These are phyloP conservation scores for Stropharia rugosoannulata DNA, from an alignment of 768 basidiomycete species.

Conservation along the genomic window DNA sequence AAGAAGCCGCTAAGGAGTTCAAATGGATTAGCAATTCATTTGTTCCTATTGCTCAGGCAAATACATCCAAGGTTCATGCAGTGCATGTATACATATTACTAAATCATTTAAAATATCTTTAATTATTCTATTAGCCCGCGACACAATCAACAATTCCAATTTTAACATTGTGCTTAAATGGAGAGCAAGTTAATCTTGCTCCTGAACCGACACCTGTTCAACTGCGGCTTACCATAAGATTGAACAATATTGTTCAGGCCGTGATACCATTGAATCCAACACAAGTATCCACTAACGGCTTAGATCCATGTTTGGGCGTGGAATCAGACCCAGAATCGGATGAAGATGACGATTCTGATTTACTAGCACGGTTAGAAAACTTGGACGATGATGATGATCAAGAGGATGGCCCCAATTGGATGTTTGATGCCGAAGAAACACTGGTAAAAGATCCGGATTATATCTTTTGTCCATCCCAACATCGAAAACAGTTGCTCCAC, in stretches of 20 bases:
- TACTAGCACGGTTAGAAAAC: background rate
- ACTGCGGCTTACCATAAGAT: too few species aligned
- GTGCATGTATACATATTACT: too few species aligned
- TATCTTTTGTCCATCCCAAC: slow-evolving; percentile 8
- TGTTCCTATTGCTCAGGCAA: slow-evolving; percentile 22
- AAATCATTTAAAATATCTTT: background rate
- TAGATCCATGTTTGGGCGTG: too few species aligned
- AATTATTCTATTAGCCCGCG: too few species aligned
- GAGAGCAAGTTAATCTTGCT: too few species aligned
- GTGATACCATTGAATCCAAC: too few species aligned
- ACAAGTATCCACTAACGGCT: background rate
- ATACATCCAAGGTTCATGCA: too few species aligned
- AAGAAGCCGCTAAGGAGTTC: slow-evolving; percentile 23
- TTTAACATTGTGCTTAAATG: too few species aligned
- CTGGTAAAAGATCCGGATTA: background rate
- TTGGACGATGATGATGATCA: slow-evolving; percentile 1
- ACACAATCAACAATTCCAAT: too few species aligned
- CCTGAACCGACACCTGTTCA: too few species aligned
- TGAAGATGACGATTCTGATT: background rate
- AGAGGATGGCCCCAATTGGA: slow-evolving; percentile 8
- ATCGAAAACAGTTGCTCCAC: slow-evolving; percentile 14
- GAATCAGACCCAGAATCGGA: background rate
- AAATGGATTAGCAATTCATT: slow-evolving; percentile 22
- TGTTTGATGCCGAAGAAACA: slow-evolving; percentile 12
- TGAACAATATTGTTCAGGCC: too few species aligned